phyloP scores from a whole-genome alignment of 2,329 filamentous ascomycete genomes.

The Beauveria medogensis region DNA sequence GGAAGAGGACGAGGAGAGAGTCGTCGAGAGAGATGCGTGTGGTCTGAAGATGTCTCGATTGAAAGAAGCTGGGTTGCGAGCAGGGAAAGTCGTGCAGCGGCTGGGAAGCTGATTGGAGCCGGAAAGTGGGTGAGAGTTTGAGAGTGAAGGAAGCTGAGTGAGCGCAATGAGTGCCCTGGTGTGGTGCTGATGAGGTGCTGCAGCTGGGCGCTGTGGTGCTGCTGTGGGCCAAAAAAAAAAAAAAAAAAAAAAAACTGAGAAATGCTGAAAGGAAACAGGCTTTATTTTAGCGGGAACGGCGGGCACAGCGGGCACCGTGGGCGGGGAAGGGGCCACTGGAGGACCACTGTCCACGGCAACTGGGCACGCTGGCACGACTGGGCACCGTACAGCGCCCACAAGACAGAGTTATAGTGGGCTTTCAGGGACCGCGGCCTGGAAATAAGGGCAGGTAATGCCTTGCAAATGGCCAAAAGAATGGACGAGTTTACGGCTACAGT shows the following conservation, averaged over 20 bases:
- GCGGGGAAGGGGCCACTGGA: background rate
- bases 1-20: background rate
- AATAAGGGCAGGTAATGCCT: background rate
- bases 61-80: constrained; percentile 5
- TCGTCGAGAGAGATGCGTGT: background rate
- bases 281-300: constrained; percentile 1
- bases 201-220: too few species aligned
- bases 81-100: constrained; percentile 6
- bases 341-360: background rate
- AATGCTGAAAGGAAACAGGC: background rate
- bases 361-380: background rate
- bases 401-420: background rate
- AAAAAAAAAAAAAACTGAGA: background rate
- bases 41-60: background rate
- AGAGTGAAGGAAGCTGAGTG: background rate
- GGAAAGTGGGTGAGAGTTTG: background rate
- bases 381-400: background rate
- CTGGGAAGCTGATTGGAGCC: background rate
- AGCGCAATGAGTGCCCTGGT: too few species aligned
- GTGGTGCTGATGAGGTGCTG: too few species aligned
- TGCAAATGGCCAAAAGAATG: too few species aligned
- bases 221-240: background rate
- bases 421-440: too few species aligned
- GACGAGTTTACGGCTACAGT: too few species aligned
- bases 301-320: background rate